Evolutionary conservation across 164 flowering plant genomes (phyloP).

Genomic region (Vitis rupestris): DNA sequence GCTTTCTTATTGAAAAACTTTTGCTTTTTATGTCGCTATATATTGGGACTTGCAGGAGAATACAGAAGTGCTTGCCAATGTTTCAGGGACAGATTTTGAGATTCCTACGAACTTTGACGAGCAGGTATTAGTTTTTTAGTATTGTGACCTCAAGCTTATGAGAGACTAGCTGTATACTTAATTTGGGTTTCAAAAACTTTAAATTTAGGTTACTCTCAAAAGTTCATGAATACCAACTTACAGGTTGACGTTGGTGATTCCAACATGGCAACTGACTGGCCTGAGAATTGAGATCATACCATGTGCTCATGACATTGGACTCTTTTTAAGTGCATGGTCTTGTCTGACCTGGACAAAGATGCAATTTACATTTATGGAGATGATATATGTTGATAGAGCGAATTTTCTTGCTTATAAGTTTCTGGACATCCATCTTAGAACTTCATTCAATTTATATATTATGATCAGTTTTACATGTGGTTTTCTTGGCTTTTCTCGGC

Average conservation of each 20-base stretch:
- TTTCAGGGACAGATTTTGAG: constrained; percentile 33
- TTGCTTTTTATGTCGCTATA: not conserved
- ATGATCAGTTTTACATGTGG: too few relatives aligned
- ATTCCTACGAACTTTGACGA: constrained; percentile 28
- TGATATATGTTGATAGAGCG: too few relatives aligned
- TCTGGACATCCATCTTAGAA: too few relatives aligned
- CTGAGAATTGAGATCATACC: constrained; percentile 4
- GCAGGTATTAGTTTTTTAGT: constrained; percentile 21
- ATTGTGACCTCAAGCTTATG: not conserved
- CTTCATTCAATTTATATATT: too few relatives aligned
- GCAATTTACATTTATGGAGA: too few relatives aligned
- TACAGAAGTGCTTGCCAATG: constrained; percentile 29
- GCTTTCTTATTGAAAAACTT: too few relatives aligned
- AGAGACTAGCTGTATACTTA: constrained; percentile 3
- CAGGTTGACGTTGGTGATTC: constrained; percentile 22
- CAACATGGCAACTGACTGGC: constrained; percentile 18
- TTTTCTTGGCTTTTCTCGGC: too few relatives aligned
- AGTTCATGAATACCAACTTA: constrained; percentile 5
- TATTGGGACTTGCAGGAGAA: constrained; percentile 25
- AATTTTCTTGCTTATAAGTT: too few relatives aligned
- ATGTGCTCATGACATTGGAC: not conserved
- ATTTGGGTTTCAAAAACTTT: not conserved
- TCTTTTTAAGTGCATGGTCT: not conserved
- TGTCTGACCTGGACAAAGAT: too few relatives aligned
- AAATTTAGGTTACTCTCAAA: not conserved